phyloP scores from a whole-genome alignment of 73 alveolate genomes.

The Paramecium biaurelia region DNA sequence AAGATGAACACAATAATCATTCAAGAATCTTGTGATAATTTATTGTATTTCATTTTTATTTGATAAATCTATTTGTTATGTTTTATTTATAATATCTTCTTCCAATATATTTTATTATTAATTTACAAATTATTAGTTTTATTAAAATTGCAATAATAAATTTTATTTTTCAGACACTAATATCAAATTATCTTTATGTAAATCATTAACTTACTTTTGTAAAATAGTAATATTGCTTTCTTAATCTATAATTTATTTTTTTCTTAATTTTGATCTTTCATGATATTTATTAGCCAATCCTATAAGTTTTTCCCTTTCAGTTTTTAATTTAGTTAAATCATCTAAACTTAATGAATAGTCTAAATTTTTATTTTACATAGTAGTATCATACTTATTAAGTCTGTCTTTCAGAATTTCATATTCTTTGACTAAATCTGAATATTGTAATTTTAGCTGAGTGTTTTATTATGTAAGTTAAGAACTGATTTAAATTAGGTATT shows the following conservation, averaged over 20 bases:
- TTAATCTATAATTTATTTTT: background rate
- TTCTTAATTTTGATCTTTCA: conserved; percentile 37
- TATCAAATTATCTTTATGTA: background rate
- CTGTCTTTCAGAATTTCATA: background rate
- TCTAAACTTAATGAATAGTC: background rate
- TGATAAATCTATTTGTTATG: background rate
- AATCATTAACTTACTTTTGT: background rate
- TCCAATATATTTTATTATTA: background rate
- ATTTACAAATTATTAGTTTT: background rate
- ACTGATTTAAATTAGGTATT: background rate
- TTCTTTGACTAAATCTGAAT: background rate
- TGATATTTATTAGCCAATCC: background rate
- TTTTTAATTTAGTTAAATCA: background rate
- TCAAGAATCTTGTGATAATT: background rate
- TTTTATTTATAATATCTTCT: background rate
- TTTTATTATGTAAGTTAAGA: conserved; percentile 25
- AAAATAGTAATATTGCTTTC: background rate
- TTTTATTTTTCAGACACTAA: background rate
- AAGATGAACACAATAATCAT: background rate
- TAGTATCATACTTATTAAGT: background rate
- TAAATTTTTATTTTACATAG: background rate
- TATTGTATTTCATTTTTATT: background rate
- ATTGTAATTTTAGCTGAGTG: background rate
- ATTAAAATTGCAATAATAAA: background rate
- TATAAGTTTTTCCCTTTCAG: background rate